Base-by-base conservation (phyloP, 495 filamentous ascomycete genomes). In the Neohortaea acidophila region DNA sequence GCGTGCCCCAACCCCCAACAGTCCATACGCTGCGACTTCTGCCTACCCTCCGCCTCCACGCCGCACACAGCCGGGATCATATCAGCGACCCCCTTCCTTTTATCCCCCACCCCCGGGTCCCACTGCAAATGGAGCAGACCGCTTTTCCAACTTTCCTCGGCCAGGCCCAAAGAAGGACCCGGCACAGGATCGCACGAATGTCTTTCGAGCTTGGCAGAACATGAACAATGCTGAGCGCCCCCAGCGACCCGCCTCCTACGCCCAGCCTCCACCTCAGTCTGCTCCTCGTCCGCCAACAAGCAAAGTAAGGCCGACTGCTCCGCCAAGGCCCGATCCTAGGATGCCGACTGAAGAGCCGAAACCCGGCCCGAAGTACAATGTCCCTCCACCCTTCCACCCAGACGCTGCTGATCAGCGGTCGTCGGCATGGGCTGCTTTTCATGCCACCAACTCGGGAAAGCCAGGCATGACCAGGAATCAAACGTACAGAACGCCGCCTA, bases 171-270 rank as follows among this genome's bases (percentile, higher is more conserved):
- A 56, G 49, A 68, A 67, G 23, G 64, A 73, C 26, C 66, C 69
- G 26, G 55, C 61, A n/a, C 59, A 75, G 13, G 66, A 67, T 12
- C 60, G 71, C 37, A 63, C 64, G 4, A 68, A 77, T 48, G 68
- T 68, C 13, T 73, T 68, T 54, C 62, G 70, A 26, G 79, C 76
- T 2, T 89, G 79, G 64, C 68, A 79, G 46, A 68, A 70, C n/a
- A 79, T 86, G 74, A 70, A 67, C 50, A 61, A 58, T 17, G 39
- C 46, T 8, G 44, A 62, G 41, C 49, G 52, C 24, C 43, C 47
- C 14, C 33, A 43, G 38, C 29, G 36, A 21, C 13, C n/a, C 9
- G n/a, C 30, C 15, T 18, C 36, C 42, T 36, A 13, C 2, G 6
- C 36, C n/a, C 45, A 21, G 32, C 52, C 47, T 34, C 34, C 47